Base-by-base conservation (phyloP, 495 filamentous ascomycete species). In the Jackrogersella minutella region DNA sequence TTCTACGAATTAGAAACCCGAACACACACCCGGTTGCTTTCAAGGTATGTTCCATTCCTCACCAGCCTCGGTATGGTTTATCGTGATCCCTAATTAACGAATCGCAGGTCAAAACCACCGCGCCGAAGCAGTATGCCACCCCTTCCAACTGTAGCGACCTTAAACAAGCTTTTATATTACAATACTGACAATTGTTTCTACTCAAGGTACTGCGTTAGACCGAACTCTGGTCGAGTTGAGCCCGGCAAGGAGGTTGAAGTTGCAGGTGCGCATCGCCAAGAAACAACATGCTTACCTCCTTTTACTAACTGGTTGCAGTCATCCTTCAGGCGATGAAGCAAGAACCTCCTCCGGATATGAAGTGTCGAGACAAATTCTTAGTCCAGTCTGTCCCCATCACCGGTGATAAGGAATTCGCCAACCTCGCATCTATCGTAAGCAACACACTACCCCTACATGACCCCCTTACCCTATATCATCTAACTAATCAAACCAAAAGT, bases 271-370 rank as follows among this genome's bases (percentile, higher is more conserved):
- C 78, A 43, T 44, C 59, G 16, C 63, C 5, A 16, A 34, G 19
- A 37, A 16, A 37, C 8, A 22, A 37, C 19, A 43, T 69, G 14
- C 21, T 66, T 53, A 46, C 41, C 5, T 44, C 7, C 26, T 19
- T 11, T 46, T 44, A 46, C 72, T 74, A 62, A 74, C 30, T 13
- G 5, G 46, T 40, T 41, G 50, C 73, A 97, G 95, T 99, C 16
- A 86, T 98, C 34, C 86, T 99, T 22, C 95, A 99, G 80, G 92
- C 93, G 17, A 96, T 98, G 96, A 97, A 96, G 80, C 88, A 93
- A 71, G 93, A 97, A 72, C 95, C 94, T 22, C 86, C 95, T 2
- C 58, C 77, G 30, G 93, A 96, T 72, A 90, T 88, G 36, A 92
- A 92, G 73, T 98, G 94, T 82, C 88, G 92, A 74, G 95, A 99